These are phyloP conservation scores for Penicillium sp. DNA, from an alignment of 2,329 filamentous ascomycete genomes.

Conservation along the genomic window DNA sequence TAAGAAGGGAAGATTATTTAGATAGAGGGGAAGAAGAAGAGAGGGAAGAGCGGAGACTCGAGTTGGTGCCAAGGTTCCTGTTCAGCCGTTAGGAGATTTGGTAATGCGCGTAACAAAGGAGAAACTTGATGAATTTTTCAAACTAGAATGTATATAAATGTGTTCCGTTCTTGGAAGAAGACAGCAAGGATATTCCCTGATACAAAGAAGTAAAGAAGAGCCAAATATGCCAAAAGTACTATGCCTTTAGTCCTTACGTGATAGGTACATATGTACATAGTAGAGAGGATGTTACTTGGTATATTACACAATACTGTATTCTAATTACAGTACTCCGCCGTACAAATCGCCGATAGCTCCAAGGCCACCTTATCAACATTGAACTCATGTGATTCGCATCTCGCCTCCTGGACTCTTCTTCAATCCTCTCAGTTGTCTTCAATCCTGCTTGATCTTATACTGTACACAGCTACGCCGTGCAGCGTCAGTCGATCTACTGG, in stretches of 20 bases:
- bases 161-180: background rate
- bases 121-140: background rate
- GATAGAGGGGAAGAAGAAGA: constrained; percentile 1
- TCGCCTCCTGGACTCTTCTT: background rate
- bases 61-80: background rate
- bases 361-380: background rate
- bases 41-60: background rate
- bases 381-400: background rate
- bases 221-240: too few species aligned
- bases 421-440: background rate
- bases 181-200: background rate
- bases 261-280: too few species aligned
- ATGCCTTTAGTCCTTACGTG: too few species aligned
- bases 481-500: background rate
- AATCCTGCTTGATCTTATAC: background rate
- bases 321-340: background rate
- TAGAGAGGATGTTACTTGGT: too few species aligned
- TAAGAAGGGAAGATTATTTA: too few species aligned
- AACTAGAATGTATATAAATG: too few species aligned
- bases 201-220: too few species aligned
- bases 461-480: background rate
- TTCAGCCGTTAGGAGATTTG: background rate
- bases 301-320: background rate
- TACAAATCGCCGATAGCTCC: background rate
- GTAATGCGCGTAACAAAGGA: background rate